Conservation (phyloP, 2,329 filamentous ascomycete species). For the Gliomastix tumulicola region DNA sequence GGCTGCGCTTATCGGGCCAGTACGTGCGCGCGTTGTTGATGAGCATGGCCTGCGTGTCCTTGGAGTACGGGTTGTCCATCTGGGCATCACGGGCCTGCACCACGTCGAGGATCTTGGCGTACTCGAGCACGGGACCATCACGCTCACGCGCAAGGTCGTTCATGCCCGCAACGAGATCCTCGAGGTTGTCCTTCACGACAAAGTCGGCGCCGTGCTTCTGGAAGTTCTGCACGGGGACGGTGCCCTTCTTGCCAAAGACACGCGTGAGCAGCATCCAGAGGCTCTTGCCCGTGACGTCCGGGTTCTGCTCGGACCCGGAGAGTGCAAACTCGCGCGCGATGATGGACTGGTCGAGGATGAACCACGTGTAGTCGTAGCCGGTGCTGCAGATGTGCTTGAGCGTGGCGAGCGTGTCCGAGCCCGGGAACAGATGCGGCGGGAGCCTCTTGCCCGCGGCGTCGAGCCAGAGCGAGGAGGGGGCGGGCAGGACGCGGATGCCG, state of each 20-base stretch:
- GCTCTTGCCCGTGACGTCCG: conserved; percentile 51
- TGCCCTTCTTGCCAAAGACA: conserved; percentile 43
- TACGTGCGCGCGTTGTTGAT: conserved; percentile 49
- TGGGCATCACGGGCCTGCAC: conserved; percentile 49
- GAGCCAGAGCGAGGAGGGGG: conserved; percentile 55
- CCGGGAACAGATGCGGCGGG: conserved; percentile 49
- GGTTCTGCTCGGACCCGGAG: conserved; percentile 58
- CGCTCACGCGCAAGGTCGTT: conserved; percentile 43
- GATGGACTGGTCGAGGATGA: conserved; percentile 50
- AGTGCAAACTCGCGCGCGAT: conserved; percentile 56
- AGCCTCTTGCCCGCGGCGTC: conserved; percentile 53
- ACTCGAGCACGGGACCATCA: conserved; percentile 39
- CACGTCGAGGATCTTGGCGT: conserved; percentile 32
- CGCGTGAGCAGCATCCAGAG: conserved; percentile 41
- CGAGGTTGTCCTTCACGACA: conserved; percentile 47
- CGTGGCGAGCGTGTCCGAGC: conserved; percentile 49
- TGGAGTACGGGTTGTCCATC: conserved; percentile 48
- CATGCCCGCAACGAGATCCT: conserved; percentile 50
- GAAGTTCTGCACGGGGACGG: conserved; percentile 49
- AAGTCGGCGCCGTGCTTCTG: conserved; percentile 53
- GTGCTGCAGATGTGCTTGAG: conserved; percentile 53
- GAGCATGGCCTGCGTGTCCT: conserved; percentile 56
- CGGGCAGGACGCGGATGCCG: conserved; percentile 54
- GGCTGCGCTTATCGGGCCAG: conserved; percentile 43
- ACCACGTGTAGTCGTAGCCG: conserved; percentile 58